Conservation (phyloP, 208 protist genomes). For the Crithidia sp. region DNA sequence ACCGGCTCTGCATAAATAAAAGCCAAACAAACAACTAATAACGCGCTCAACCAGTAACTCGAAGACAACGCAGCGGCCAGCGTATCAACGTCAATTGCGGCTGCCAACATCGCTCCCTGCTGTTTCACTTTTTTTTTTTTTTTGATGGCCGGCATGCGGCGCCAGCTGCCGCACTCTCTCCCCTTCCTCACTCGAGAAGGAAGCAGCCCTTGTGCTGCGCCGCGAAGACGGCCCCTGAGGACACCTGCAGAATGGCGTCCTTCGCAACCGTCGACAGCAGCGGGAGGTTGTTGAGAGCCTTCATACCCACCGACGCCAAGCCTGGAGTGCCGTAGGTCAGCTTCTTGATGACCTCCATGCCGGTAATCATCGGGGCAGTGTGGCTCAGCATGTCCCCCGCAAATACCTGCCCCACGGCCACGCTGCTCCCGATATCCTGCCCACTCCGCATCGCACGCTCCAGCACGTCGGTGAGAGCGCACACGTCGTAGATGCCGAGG, state of each 20-base stretch:
- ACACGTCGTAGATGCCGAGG: conserved; percentile 90
- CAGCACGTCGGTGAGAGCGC: conserved; percentile 64
- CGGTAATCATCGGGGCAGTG: conserved; percentile 74
- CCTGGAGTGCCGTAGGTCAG: conserved; percentile 53
- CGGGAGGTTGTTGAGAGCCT: conserved; percentile 62
- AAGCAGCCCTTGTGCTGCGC: conserved; percentile 63
- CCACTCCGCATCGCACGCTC: conserved; percentile 68
- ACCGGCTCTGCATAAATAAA: conserved; percentile 10
- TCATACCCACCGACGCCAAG: conserved; percentile 73
- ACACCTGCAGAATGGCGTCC: conserved; percentile 77
- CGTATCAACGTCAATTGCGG: no score
- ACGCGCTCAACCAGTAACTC: neutral
- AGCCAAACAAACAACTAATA: conserved; percentile 13
- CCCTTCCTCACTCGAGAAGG: conserved; percentile 31
- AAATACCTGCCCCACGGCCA: conserved; percentile 76
- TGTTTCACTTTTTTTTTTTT: conserved; percentile 18
- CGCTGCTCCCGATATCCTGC: conserved; percentile 80
- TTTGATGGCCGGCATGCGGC: neutral
- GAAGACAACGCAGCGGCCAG: no score
- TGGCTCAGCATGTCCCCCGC: conserved; percentile 77
- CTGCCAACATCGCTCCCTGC: neutral
- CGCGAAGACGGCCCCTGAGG: conserved; percentile 78
- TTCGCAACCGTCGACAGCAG: conserved; percentile 76
- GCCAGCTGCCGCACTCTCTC: neutral
- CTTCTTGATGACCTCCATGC: conserved; percentile 82